phyloP scores from a whole-genome alignment of 2,329 filamentous ascomycete genomes.

The Claviceps sp. region DNA sequence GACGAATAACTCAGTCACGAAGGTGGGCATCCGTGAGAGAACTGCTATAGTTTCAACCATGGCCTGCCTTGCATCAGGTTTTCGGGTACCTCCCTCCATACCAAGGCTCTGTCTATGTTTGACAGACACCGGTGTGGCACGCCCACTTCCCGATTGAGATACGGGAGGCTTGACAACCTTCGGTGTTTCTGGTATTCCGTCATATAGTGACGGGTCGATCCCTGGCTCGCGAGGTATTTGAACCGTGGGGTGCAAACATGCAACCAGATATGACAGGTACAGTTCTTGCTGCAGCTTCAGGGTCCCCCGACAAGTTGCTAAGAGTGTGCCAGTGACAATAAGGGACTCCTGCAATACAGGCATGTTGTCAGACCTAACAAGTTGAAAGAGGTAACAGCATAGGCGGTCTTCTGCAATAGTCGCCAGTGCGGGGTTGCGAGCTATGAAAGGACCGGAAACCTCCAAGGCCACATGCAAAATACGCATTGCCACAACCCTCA shows the following conservation, averaged over 20 bases:
- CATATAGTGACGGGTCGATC: slow-evolving; percentile 83
- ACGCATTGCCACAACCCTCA: slow-evolving; percentile 92
- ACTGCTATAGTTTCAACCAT: slow-evolving; percentile 97
- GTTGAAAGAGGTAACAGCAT: slow-evolving; percentile 88
- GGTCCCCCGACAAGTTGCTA: slow-evolving; percentile 80
- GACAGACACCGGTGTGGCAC: slow-evolving; percentile 79
- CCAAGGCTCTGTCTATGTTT: slow-evolving; percentile 88
- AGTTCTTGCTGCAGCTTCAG: slow-evolving; percentile 94
- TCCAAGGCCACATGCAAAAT: slow-evolving; percentile 97
- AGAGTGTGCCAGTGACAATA: slow-evolving; percentile 76
- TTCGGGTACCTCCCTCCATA: slow-evolving; percentile 78
- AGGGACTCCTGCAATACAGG: slow-evolving; percentile 85
- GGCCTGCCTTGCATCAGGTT: slow-evolving; percentile 88
- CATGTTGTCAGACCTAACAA: slow-evolving; percentile 93
- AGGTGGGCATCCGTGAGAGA: slow-evolving; percentile 81
- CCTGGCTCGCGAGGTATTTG: slow-evolving; percentile 83
- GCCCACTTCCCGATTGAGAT: slow-evolving; percentile 63
- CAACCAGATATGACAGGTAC: slow-evolving; percentile 86
- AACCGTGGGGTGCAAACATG: slow-evolving; percentile 84
- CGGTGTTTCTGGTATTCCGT: slow-evolving; percentile 82
- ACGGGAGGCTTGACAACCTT: slow-evolving; percentile 69
- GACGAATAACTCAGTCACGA: slow-evolving; percentile 89
- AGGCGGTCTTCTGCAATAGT: slow-evolving; percentile 82
- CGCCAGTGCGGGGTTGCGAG: slow-evolving; percentile 78
- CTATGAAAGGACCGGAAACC: slow-evolving; percentile 89